Evolutionary conservation across 257 asterid species (phyloP).

Genomic region (Scutellaria galericulata): DNA sequence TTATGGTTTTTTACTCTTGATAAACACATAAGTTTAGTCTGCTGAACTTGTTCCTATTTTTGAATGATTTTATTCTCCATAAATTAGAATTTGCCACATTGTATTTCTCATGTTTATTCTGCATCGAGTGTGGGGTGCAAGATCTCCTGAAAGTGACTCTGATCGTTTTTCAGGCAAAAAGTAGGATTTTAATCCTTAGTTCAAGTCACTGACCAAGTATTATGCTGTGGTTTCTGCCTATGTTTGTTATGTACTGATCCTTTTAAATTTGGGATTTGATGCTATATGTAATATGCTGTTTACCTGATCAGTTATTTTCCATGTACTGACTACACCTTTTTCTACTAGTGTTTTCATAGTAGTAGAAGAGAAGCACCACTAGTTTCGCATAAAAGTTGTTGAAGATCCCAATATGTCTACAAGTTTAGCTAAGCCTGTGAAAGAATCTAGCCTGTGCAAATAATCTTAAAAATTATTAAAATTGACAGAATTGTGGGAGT

Average conservation of each 20-base stretch:
- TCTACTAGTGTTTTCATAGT: neutral
- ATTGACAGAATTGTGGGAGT: neutral
- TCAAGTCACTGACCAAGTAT: neutral
- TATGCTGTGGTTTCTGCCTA: neutral
- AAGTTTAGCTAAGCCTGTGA: conserved; percentile 15
- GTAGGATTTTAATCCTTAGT: neutral
- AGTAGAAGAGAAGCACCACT: conserved; percentile 6
- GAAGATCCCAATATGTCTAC: neutral
- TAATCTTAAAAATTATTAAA: neutral
- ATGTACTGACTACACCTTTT: neutral
- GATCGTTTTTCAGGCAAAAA: neutral
- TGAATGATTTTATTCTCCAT: neutral
- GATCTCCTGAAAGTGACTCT: conserved; percentile 8
- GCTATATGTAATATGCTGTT: neutral
- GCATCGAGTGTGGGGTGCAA: conserved; percentile 1
- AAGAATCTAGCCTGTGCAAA: neutral
- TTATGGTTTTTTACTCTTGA: neutral
- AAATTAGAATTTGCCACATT: neutral
- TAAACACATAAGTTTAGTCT: neutral
- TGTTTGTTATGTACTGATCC: neutral
- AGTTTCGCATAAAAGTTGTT: neutral
- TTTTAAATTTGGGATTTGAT: neutral
- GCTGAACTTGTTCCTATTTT: neutral
- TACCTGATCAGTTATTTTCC: neutral
- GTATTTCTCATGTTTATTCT: conserved; percentile 19